Evolutionary conservation across 768 basidiomycete species (phyloP), one percentile per base, ranked within the genome.

Genomic region (Chlorophyllum brunneum): DNA sequence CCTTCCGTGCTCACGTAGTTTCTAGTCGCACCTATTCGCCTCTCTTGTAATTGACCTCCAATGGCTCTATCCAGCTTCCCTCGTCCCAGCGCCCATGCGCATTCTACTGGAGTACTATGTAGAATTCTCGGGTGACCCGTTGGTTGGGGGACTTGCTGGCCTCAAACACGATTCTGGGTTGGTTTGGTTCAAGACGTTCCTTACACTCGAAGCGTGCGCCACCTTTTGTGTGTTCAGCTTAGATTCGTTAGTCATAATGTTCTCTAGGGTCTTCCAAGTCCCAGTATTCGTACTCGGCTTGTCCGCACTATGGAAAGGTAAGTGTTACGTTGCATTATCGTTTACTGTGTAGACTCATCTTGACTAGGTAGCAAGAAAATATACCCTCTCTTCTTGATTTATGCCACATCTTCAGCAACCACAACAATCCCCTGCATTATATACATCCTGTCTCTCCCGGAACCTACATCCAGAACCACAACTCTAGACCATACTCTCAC

Each of bases 251-350:
- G 1, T 27, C 1, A 43, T 1, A 37, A 11, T 8, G 20, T 31
- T 22, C 16, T 31, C 10, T 40, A 85, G 85, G 13, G 55, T 80
- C 43, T 86, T 88, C 64, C 91, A 92, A 62, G 67, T 92, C 0
- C 92, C 92, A 0, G 76, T 85, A 0, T 92, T 92, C 62, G 58
- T 91, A 38, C 53, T 92, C n/a, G 88, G 86, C 10, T 74, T 79
- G 39, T 69, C 69, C 11, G 82, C 77, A 0, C 69, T 88, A 10
- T 85, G 77, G 74, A 74, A 70, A 59, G 78, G 87, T 78, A 57
- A 29, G 65, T 52, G 22, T 13, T n/a, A 9, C 2, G 27, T 26
- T 11, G 29, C 13, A 15, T 4, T 6, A 5, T 20, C 3, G 48
- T 10, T 48, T 23, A 20, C 22, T 30, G 3, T 9, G 38, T 7